Conservation (phyloP, 306 rosid genomes). For the Fragaria vesca region DNA sequence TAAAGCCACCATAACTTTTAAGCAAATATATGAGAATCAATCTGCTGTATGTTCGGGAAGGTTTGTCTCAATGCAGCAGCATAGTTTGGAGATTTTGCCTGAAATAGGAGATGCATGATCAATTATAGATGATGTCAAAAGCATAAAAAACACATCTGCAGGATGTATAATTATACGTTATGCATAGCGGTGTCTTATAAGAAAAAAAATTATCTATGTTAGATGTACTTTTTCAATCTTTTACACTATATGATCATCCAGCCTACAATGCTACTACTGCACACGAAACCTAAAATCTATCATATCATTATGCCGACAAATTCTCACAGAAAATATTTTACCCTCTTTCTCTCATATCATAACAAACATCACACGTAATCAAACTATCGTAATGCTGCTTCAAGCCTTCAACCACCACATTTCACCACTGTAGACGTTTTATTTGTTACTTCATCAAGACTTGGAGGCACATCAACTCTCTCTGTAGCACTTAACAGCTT, state of each 20-base stretch:
- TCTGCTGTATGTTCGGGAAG: slow-evolving; percentile 74
- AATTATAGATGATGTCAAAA: slow-evolving; percentile 19
- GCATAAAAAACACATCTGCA: slow-evolving; percentile 13
- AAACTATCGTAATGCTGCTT: not conserved
- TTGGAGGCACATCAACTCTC: not conserved
- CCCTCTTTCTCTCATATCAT: not conserved
- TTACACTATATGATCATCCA: not conserved
- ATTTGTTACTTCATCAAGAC: not conserved
- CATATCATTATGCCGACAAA: not conserved
- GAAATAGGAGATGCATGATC: slow-evolving; percentile 36
- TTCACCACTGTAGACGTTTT: not conserved
- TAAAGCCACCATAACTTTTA: slow-evolving; percentile 33
- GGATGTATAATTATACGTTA: not conserved
- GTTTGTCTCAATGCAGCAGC: slow-evolving; percentile 37
- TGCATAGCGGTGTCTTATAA: not conserved
- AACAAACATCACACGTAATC: not conserved
- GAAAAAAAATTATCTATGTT: too few relatives aligned
- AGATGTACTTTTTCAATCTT: not conserved
- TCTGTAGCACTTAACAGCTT: too few relatives aligned
- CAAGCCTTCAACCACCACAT: not conserved
- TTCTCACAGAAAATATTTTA: not conserved
- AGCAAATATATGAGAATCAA: slow-evolving; percentile 65
- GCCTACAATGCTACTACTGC: not conserved
- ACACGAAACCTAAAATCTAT: not conserved
- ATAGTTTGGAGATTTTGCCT: slow-evolving; percentile 73